phyloP scores from a whole-genome alignment of 2,329 filamentous ascomycete species.

The Drechslera avenae region DNA sequence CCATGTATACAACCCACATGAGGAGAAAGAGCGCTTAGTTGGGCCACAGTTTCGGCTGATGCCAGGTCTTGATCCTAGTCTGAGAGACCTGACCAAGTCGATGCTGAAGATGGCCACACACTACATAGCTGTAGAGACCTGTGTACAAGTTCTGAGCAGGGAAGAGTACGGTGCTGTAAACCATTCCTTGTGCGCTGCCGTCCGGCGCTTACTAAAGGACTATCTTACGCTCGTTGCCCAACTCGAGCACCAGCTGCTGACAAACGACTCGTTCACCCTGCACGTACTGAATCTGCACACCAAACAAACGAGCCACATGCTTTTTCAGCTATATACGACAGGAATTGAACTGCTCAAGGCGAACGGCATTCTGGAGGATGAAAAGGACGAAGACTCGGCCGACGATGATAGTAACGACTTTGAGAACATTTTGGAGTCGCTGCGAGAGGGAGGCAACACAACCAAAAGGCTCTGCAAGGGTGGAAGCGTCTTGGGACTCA shows the following conservation, averaged over 20 bases:
- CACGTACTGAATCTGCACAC: conserved; percentile 93
- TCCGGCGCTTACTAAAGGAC: conserved; percentile 88
- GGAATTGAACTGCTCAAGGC: conserved; percentile 78
- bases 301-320: conserved; percentile 86
- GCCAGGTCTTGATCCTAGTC: conserved; percentile 84
- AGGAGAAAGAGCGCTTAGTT: conserved; percentile 84
- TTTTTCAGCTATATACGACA: conserved; percentile 86
- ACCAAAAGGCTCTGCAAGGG: conserved; percentile 95
- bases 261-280: conserved; percentile 85
- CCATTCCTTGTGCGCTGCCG: conserved; percentile 93
- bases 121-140: conserved; percentile 87
- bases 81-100: conserved; percentile 82
- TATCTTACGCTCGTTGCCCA: conserved; percentile 93
- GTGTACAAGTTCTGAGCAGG: conserved; percentile 90
- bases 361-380: conserved; percentile 85
- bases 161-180: conserved; percentile 94
- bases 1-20: conserved; percentile 78
- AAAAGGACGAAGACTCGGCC: conserved; percentile 66
- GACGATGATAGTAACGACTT: conserved; percentile 81
- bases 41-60: conserved; percentile 82
- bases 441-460: conserved; percentile 84
- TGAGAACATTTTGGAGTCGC: conserved; percentile 88
- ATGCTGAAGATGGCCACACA: conserved; percentile 96
- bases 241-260: conserved; percentile 89
- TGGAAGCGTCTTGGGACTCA: conserved; percentile 87